Percentiles rank a stretch among this genome's conserved stretches.
Conservation (phyloP, 306 rosid species). For the Albizia julibrissin region DNA sequence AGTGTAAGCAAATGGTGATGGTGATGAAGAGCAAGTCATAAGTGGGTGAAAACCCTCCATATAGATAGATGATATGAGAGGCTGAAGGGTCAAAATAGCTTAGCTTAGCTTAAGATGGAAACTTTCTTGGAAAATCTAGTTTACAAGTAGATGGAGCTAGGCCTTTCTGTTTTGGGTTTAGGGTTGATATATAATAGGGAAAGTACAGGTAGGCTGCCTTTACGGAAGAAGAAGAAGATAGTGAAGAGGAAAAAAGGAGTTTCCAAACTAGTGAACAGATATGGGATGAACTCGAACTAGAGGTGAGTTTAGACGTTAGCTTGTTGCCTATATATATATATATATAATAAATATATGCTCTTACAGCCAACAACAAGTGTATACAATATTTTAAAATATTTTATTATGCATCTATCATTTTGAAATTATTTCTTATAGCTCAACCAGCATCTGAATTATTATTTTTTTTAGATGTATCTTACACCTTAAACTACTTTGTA, state of each 20-base stretch:
- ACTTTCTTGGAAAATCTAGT: constrained; percentile 25
- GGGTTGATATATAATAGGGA: constrained; percentile 18
- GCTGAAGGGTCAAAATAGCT: not conserved
- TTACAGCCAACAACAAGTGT: no score
- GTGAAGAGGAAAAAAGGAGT: constrained; percentile 17
- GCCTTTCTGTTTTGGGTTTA: constrained; percentile 21
- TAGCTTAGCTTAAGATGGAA: not conserved
- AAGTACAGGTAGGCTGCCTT: constrained; percentile 28
- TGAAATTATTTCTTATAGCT: no score
- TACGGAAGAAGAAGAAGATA: constrained; percentile 22
- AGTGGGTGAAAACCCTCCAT: constrained; percentile 76
- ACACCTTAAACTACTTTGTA: no score
- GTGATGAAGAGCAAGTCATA: constrained; percentile 37
- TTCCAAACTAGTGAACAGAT: constrained; percentile 17
- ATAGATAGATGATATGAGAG: not conserved
- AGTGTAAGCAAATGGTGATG: constrained; percentile 45
- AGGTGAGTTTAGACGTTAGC: not conserved
- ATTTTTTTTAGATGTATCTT: no score
- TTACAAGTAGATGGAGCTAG: constrained; percentile 24
- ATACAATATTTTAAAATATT: no score
- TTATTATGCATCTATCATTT: no score
- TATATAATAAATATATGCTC: constrained; percentile 33
- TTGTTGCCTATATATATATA: not conserved
- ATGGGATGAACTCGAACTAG: not conserved
- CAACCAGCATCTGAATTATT: no score